Base-by-base conservation (phyloP, 1,139 yeast species). In the Yamadazyma membranifaciens region DNA sequence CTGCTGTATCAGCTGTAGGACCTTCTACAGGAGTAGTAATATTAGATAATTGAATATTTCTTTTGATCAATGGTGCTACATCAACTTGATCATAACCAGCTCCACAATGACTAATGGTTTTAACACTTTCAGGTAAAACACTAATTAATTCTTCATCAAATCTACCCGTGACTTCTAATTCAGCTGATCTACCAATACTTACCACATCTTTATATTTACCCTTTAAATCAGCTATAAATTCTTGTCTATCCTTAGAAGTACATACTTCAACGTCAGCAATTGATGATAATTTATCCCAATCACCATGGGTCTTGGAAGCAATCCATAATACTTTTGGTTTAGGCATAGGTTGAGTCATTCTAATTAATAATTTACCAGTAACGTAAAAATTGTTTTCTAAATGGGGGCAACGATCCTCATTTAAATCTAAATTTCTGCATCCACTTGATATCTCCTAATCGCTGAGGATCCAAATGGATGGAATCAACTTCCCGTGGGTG, bases 61-160 rank as follows among this genome's bases (percentile, higher is more conserved):
- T 48, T 37, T 59, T 63, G 11, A 75, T 66, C 50, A 76, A 71
- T 13, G 78, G 72, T 16, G 63, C 67, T 2, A 80, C 78, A 52
- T 83, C 88, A 34, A 84, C 69, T 60, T 83, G 91, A 58, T 92
- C 98, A 60, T 92, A 92, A 5, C 98, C 98, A 1, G 98, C 98
- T 42, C 98, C 97, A 52, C 79, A 74, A 62, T 88, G 95, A 51
- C 86, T 73, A 15, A 92, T 70, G 11, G 80, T 74, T 52, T 79
- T 78, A 24, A 91, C 73, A 0, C 81, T 57, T 1, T 69, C 47
- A 3, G 96, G 95, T 42, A 92, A 66, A 27, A 62, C 60, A 10
- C 61, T 54, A 15, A 83, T 75, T 49, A 91, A 62, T 52, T 87
- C 95, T 39, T 73, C 78, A 57, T 89, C 96, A 54, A 89, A 79